Conservation (phyloP, 2,329 filamentous ascomycete species). For the Aspergillus ibericus region DNA sequence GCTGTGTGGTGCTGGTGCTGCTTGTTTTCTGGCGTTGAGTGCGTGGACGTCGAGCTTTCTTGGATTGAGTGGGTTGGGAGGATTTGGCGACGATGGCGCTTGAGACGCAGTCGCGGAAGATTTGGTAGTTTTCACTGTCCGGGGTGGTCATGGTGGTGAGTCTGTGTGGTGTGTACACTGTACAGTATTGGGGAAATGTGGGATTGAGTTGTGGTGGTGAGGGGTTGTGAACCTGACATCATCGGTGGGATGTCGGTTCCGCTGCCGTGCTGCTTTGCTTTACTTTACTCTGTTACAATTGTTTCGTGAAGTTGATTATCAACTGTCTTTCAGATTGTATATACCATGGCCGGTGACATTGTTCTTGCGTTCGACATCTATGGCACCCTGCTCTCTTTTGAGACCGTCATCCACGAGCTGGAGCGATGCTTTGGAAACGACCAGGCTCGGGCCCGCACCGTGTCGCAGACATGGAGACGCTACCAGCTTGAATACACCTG, state of each 20-base stretch:
- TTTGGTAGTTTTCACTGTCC: conserved; percentile 58
- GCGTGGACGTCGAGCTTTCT: conserved; percentile 27
- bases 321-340: neutral
- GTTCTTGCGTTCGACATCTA: conserved; percentile 74
- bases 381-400: conserved; percentile 71
- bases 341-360: conserved; percentile 29
- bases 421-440: conserved; percentile 54
- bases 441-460: conserved; percentile 54
- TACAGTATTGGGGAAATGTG: neutral
- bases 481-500: conserved; percentile 78
- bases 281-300: too few relatives aligned
- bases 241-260: neutral
- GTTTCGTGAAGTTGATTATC: too few relatives aligned
- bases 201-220: neutral
- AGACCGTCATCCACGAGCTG: conserved; percentile 64
- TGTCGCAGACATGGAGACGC: conserved; percentile 64
- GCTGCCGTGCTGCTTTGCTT: neutral
- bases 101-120: conserved; percentile 74
- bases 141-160: conserved; percentile 27
- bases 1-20: neutral
- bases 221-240: conserved; percentile 1
- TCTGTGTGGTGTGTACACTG: neutral
- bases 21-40: neutral
- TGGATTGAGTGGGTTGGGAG: conserved; percentile 42
- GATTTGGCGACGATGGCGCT: conserved; percentile 66